phyloP scores from a whole-genome alignment of 441 rosid species.

The Erysimum pusillum region DNA sequence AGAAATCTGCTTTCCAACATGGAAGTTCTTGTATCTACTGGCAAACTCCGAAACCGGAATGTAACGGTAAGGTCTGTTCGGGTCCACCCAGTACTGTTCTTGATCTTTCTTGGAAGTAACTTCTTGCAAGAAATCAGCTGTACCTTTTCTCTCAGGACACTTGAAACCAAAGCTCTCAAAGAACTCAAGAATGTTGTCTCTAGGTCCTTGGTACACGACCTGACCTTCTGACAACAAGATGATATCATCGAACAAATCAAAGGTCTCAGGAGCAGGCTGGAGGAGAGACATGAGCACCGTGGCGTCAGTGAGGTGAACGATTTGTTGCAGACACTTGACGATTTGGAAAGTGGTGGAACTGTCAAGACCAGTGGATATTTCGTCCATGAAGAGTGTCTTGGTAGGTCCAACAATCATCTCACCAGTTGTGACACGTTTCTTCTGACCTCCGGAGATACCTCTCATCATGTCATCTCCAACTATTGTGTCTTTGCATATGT shows the following conservation, averaged over 20 bases:
- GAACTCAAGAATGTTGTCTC: constrained; percentile 69
- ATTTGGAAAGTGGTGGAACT: constrained; percentile 92
- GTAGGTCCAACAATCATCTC: constrained; percentile 98
- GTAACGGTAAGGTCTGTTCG: constrained; percentile 62
- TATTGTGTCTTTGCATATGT: constrained; percentile 87
- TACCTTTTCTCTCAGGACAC: constrained; percentile 91
- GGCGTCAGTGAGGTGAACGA: constrained; percentile 81
- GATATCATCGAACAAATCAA: constrained; percentile 85
- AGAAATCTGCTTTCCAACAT: constrained; percentile 63
- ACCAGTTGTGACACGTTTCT: constrained; percentile 89
- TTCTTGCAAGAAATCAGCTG: constrained; percentile 97
- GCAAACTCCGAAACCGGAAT: constrained; percentile 74
- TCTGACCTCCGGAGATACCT: constrained; percentile 95
- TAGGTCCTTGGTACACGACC: constrained; percentile 88
- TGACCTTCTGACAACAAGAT: constrained; percentile 81
- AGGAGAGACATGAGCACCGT: constrained; percentile 84
- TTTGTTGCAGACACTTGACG: constrained; percentile 88
- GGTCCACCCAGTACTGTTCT: constrained; percentile 82
- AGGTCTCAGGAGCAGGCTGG: constrained; percentile 96
- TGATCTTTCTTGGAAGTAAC: constrained; percentile 94
- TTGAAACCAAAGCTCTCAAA: constrained; percentile 80
- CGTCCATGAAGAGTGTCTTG: constrained; percentile 92
- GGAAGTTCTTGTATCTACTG: constrained; percentile 66
- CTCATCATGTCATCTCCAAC: constrained; percentile 90
- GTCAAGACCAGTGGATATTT: constrained; percentile 96